Percentiles rank a stretch among this genome's conserved stretches.
Evolutionary conservation across 2,329 filamentous ascomycete genomes (phyloP).

Genomic region (Claviceps quebecensis): DNA sequence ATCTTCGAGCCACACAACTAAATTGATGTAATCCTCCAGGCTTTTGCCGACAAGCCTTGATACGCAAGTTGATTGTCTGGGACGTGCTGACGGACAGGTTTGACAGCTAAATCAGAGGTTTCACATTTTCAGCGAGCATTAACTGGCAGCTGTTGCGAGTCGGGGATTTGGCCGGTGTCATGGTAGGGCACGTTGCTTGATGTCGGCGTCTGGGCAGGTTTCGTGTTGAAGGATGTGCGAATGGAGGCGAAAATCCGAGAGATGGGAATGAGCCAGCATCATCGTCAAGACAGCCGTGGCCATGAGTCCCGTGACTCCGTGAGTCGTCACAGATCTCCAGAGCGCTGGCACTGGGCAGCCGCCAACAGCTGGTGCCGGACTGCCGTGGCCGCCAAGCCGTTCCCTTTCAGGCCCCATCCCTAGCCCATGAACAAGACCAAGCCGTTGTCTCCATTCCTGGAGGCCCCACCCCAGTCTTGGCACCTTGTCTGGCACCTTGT

Average conservation of each 20-base stretch:
- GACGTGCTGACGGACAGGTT: neutral
- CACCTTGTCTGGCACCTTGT: neutral
- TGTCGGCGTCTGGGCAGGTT: too few relatives aligned
- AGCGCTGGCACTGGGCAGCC: neutral
- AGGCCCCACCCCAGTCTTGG: neutral
- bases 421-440: neutral
- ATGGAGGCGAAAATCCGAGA: too few relatives aligned
- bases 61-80: neutral
- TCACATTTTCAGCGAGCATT: too few relatives aligned
- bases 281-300: too few relatives aligned
- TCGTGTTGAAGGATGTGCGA: too few relatives aligned
- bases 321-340: too few relatives aligned
- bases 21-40: neutral
- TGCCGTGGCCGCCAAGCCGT: constrained; percentile 1
- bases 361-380: neutral
- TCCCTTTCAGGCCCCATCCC: neutral
- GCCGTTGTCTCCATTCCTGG: neutral
- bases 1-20: neutral
- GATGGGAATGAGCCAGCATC: too few relatives aligned
- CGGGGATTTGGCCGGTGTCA: too few relatives aligned
- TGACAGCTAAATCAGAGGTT: too few relatives aligned
- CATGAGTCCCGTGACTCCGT: too few relatives aligned
- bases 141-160: too few relatives aligned
- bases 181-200: too few relatives aligned
- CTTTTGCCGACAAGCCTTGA: neutral